phyloP scores from a whole-genome alignment of 805 yeast species.

The Candida xiaguanensis region DNA sequence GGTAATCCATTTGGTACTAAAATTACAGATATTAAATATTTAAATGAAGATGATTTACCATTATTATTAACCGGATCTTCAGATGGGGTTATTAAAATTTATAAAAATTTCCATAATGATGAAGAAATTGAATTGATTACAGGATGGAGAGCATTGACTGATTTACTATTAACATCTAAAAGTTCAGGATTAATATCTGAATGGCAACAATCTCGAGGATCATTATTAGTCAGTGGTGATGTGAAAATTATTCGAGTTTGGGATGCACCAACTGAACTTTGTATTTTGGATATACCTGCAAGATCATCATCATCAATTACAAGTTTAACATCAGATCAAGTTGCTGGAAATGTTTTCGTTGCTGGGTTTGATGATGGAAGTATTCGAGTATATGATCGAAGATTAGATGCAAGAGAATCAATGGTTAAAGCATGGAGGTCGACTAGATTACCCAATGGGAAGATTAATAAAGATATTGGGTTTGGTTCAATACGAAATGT shows the following conservation, averaged over 20 bases:
- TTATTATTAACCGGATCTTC: conserved; percentile 82
- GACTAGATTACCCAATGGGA: conserved; percentile 13
- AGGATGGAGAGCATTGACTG: conserved; percentile 92
- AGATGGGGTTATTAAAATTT: conserved; percentile 90
- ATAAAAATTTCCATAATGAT: conserved; percentile 61
- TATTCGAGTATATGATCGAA: conserved; percentile 83
- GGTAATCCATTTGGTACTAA: conserved; percentile 85
- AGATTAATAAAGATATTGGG: conserved; percentile 1
- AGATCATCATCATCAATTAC: conserved; percentile 87
- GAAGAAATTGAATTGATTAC: conserved; percentile 57
- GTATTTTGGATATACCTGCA: conserved; percentile 85
- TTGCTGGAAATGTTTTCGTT: conserved; percentile 84
- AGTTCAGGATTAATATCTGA: conserved; percentile 83
- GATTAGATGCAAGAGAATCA: conserved; percentile 79
- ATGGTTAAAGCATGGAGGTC: conserved; percentile 79
- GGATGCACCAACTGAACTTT: conserved; percentile 94
- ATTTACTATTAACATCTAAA: conserved; percentile 73
- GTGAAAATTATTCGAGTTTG: conserved; percentile 86
- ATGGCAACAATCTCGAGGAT: conserved; percentile 96
- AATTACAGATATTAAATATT: conserved; percentile 77
- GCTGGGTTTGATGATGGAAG: conserved; percentile 93
- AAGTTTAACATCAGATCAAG: conserved; percentile 88
- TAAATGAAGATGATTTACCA: conserved; percentile 92
- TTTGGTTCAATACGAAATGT: conserved; percentile 64
- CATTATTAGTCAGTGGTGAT: conserved; percentile 89